Evolutionary conservation across 768 basidiomycete species (phyloP).

Genomic region (Psilocybe tampanensis): DNA sequence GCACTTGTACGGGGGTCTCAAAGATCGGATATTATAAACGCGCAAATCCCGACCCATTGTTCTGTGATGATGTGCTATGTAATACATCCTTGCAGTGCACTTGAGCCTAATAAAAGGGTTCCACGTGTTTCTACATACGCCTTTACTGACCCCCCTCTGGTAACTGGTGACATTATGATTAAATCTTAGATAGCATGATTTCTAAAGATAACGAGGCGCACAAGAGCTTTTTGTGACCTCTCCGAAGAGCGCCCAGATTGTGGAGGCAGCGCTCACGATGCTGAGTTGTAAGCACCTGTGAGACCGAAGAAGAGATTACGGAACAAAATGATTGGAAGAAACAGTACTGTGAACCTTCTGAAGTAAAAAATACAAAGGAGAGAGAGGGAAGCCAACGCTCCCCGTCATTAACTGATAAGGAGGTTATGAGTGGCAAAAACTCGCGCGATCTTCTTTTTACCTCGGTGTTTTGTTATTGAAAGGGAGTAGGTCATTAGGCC

Average conservation of each 20-base stretch:
- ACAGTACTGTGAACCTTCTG: no score
- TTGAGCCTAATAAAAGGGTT: neutral
- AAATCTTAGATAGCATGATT: neutral
- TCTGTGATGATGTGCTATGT: no score
- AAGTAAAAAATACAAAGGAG: no score
- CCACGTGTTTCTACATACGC: neutral
- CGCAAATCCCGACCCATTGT: neutral
- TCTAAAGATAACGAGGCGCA: neutral
- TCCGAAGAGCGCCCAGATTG: neutral
- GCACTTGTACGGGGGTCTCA: neutral
- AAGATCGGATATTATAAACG: slow-evolving; percentile 1
- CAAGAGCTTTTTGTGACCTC: neutral
- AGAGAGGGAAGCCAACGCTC: no score
- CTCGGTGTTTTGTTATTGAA: neutral
- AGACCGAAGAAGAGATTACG: no score
- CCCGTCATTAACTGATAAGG: no score
- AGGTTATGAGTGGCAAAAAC: no score
- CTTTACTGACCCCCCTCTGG: neutral
- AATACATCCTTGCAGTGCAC: neutral
- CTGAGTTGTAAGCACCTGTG: neutral
- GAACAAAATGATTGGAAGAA: no score
- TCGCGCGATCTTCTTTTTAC: no score
- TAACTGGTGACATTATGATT: neutral
- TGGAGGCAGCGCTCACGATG: neutral
- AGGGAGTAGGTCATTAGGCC: no score